Evolutionary conservation across 1,284 basidiomycete species (phyloP), one percentile per base, ranked within the genome.

Genomic region (Cutaneotrichosporon cavernicola): DNA sequence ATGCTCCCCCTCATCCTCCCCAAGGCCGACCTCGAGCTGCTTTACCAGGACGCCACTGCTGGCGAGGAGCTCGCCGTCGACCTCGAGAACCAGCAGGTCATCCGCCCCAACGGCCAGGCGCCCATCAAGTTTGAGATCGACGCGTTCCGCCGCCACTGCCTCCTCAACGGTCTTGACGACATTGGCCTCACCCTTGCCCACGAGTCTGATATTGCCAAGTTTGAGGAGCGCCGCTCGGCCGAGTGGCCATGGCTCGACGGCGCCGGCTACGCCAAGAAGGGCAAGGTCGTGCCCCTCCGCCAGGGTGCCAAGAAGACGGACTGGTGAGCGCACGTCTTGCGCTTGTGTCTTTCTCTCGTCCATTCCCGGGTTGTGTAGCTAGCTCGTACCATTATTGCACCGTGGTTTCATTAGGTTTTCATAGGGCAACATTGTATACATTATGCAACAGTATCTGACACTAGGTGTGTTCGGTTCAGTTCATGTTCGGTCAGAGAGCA

Each of bases 201-300:
- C 77, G 86, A 83, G 53, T 81, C 82, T 14, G 78, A 83, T 22
- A 95, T 97, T 69, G 83, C 84, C 68, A 73, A 80, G 60, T 97
- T 96, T 73, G 94, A 97, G 85, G 76, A 85, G 72, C 85, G 85
- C 72, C 81, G 94, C 69, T 89, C 87, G 38, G 82, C 86, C 73
- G 77, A 84, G 63, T 96, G 92, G 91, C 90, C 94, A 11, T 97
- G 94, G 94, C 82, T 97, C 78, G 91, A 97, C 76, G 94, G 94
- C 58, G 90, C 93, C 67, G 92, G 91, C 47, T 94, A 92, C 82
- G 80, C 79, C 60, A 86, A 89, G 78, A 89, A 88, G 61, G 85
- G 84, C 60, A 76, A 80, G 52, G 75, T 89, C 50, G 72, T 76
- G 16, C 77, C 80, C n/a, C 76, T 74, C 40, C 82, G 80, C 68